Conservation (phyloP, 2,329 filamentous ascomycete species). For the Aspergillus niger region DNA sequence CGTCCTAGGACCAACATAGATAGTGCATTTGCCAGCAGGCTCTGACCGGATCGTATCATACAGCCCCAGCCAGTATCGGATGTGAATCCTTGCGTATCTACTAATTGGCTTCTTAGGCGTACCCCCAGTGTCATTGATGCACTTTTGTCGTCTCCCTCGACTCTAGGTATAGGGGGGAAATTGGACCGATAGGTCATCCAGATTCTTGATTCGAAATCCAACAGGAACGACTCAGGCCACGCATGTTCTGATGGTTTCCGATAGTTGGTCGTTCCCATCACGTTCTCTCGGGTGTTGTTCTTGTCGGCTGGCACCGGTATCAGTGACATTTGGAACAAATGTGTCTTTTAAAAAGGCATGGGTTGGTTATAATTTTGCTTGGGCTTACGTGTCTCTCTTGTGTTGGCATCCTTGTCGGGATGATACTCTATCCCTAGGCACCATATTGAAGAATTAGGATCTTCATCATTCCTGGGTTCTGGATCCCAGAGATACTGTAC, state of each 20-base stretch:
- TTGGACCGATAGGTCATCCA: constrained; percentile 96
- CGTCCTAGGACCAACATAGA: constrained; percentile 72
- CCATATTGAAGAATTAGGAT: constrained; percentile 73
- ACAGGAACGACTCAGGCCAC: constrained; percentile 84
- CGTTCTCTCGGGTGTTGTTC: constrained; percentile 1
- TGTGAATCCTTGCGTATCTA: constrained; percentile 79
- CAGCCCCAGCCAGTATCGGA: constrained; percentile 97
- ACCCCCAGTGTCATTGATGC: constrained; percentile 79
- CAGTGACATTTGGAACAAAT: background rate
- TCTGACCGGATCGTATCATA: constrained; percentile 97
- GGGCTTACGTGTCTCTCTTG: constrained; percentile 11
- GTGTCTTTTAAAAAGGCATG: background rate
- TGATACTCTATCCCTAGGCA: constrained; percentile 69
- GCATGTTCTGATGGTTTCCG: constrained; percentile 43
- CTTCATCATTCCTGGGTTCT: constrained; percentile 76
- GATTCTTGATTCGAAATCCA: constrained; percentile 88
- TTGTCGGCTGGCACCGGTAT: background rate
- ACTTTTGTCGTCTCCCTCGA: constrained; percentile 69
- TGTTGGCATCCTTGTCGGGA: constrained; percentile 9
- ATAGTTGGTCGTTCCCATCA: background rate
- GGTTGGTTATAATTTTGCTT: background rate
- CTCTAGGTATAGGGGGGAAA: constrained; percentile 80
- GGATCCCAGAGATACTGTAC: constrained; percentile 93
- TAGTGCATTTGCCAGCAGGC: constrained; percentile 84
- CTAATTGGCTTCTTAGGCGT: constrained; percentile 76